A percentile compares a stretch with the other conserved stretches of the same genome.
These are phyloP conservation scores for Entamoeba nuttalli DNA, from an alignment of 208 protist genomes.

Conservation along the genomic window DNA sequence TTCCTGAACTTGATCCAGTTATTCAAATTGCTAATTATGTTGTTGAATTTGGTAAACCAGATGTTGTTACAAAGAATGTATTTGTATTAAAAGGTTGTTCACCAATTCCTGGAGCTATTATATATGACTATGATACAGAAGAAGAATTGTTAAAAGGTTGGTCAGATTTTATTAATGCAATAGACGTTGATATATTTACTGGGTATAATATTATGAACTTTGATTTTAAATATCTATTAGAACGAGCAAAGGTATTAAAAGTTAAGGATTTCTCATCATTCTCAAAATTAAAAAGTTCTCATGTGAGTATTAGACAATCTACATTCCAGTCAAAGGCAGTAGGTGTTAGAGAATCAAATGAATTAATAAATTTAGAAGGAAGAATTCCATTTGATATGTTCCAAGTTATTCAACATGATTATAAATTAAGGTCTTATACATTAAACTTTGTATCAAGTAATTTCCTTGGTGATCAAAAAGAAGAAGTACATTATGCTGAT, in stretches of 20 bases:
- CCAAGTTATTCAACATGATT: slow-evolving; percentile 76
- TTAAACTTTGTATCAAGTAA: slow-evolving; percentile 90
- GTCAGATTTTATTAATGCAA: slow-evolving; percentile 49
- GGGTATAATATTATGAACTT: slow-evolving; percentile 99
- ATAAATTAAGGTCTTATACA: slow-evolving; percentile 96
- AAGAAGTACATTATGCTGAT: slow-evolving; percentile 96
- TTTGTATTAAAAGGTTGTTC: slow-evolving; percentile 9
- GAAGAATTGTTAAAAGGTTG: slow-evolving; percentile 52
- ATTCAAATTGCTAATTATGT: slow-evolving; percentile 83
- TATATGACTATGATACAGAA: slow-evolving; percentile 74
- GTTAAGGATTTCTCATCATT: slow-evolving; percentile 45
- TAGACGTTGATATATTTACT: slow-evolving; percentile 77
- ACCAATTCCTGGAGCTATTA: slow-evolving; percentile 40
- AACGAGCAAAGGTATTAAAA: slow-evolving; percentile 67
- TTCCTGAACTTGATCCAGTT: slow-evolving; percentile 88
- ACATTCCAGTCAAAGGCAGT: slow-evolving; percentile 86
- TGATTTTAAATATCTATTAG: slow-evolving; percentile 93
- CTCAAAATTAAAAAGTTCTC: not conserved
- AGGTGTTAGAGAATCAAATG: slow-evolving; percentile 85
- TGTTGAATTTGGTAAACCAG: not conserved
- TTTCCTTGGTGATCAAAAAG: slow-evolving; percentile 96
- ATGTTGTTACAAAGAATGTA: slow-evolving; percentile 65
- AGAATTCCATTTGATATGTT: slow-evolving; percentile 87
- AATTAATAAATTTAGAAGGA: slow-evolving; percentile 63
- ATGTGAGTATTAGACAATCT: slow-evolving; percentile 11